phyloP scores from a whole-genome alignment of 306 rosid species.

The Castanospermum australe region DNA sequence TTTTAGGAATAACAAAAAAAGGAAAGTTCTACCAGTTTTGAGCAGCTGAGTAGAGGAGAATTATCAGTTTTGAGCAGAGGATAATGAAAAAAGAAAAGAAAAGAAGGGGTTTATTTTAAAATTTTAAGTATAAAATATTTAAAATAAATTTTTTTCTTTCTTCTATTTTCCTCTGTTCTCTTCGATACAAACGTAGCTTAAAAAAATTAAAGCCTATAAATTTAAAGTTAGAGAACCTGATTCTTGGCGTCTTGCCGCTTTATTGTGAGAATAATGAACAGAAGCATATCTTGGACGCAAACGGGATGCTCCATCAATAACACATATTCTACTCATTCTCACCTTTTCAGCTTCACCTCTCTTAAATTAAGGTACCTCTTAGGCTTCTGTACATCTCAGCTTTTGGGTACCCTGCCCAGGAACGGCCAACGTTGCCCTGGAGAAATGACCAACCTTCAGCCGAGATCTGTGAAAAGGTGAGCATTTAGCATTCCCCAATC shows the following conservation, averaged over 20 bases:
- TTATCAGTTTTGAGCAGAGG: too few species aligned
- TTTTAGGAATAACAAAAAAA: background rate
- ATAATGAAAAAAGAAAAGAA: too few species aligned
- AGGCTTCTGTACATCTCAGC: too few species aligned
- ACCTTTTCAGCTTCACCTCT: too few species aligned
- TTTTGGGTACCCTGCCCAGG: background rate
- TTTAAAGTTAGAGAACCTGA: constrained; percentile 1
- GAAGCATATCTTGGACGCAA: background rate
- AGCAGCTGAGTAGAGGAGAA: too few species aligned
- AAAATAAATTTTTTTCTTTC: too few species aligned
- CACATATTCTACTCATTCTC: background rate
- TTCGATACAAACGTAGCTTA: too few species aligned
- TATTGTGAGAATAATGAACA: constrained; percentile 4
- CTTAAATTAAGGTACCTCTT: background rate
- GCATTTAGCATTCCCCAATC: background rate
- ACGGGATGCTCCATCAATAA: background rate
- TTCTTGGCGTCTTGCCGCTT: constrained; percentile 2
- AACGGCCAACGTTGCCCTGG: background rate
- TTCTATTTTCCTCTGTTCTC: too few species aligned
- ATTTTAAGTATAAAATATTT: too few species aligned
- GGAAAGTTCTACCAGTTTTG: background rate
- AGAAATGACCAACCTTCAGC: background rate
- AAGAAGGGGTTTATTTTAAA: too few species aligned
- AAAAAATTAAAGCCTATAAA: too few species aligned
- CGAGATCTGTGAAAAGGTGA: background rate